phyloP scores from a whole-genome alignment of 805 yeast species.

The Metschnikowia similis region DNA sequence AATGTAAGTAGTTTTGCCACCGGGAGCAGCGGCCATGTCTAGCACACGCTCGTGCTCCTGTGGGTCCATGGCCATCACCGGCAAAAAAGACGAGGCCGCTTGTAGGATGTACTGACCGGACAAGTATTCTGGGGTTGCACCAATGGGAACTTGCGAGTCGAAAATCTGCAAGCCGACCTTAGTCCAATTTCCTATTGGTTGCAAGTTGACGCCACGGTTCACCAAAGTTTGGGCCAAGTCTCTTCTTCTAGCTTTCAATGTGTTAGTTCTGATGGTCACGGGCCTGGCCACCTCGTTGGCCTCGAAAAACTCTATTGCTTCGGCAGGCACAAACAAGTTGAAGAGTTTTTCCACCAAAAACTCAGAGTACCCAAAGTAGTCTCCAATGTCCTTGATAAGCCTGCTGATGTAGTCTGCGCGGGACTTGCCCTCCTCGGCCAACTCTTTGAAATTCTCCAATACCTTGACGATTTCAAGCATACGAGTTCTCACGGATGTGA shows the following conservation, averaged over 20 bases:
- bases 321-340: slow-evolving; percentile 87
- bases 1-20: slow-evolving; percentile 95
- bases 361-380: slow-evolving; percentile 89
- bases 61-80: slow-evolving; percentile 97
- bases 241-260: slow-evolving; percentile 89
- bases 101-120: slow-evolving; percentile 97
- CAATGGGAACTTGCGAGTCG: slow-evolving; percentile 98
- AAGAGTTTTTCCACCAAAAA: slow-evolving; percentile 92
- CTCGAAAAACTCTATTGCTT: slow-evolving; percentile 97
- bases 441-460: slow-evolving; percentile 77
- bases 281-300: slow-evolving; percentile 98
- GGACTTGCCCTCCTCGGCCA: slow-evolving; percentile 82
- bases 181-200: slow-evolving; percentile 97
- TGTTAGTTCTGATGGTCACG: slow-evolving; percentile 94
- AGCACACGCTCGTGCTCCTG: slow-evolving; percentile 91
- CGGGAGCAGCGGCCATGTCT: slow-evolving; percentile 99
- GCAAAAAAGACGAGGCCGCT: slow-evolving; percentile 97
- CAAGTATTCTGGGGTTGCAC: slow-evolving; percentile 98
- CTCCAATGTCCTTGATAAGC: slow-evolving; percentile 79
- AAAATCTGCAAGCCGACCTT: slow-evolving; percentile 96
- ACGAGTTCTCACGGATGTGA: slow-evolving; percentile 82
- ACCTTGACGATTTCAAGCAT: slow-evolving; percentile 95
- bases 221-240: slow-evolving; percentile 93
- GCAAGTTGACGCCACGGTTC: slow-evolving; percentile 94
- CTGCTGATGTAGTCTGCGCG: slow-evolving; percentile 80